These are phyloP conservation scores for Phytophthora megakarya DNA, from an alignment of 352 stramenopile species.

Conservation along the genomic window DNA sequence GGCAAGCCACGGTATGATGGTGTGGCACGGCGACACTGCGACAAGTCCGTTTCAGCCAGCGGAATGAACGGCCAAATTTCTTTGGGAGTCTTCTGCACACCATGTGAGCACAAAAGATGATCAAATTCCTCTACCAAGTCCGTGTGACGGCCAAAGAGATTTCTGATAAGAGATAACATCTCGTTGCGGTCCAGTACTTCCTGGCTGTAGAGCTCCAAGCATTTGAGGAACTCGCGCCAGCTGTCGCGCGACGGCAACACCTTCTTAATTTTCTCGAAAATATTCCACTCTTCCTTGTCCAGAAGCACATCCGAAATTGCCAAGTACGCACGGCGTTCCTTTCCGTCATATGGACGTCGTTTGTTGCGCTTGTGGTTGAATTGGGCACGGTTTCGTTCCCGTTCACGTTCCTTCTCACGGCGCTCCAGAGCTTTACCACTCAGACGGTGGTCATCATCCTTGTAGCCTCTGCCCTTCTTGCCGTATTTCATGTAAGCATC, in stretches of 20 bases:
- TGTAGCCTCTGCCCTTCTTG: conserved; percentile 61
- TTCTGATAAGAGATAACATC: conserved; percentile 87
- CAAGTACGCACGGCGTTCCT: conserved; percentile 75
- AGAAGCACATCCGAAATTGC: conserved; percentile 79
- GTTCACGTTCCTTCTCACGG: conserved; percentile 79
- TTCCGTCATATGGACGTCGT: conserved; percentile 67
- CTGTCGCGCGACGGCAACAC: conserved; percentile 92
- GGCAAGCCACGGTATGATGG: conserved; percentile 98
- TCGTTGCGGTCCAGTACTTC: conserved; percentile 94
- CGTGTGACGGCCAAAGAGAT: conserved; percentile 88
- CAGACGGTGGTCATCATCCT: conserved; percentile 55
- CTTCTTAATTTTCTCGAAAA: conserved; percentile 96
- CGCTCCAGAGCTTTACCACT: conserved; percentile 65
- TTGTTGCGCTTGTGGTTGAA: conserved; percentile 80
- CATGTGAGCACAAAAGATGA: conserved; percentile 70
- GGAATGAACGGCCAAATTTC: conserved; percentile 93
- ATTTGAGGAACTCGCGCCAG: conserved; percentile 99
- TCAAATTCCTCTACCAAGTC: conserved; percentile 87
- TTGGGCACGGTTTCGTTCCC: conserved; percentile 74
- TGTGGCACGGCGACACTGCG: conserved; percentile 90
- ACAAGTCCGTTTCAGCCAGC: conserved; percentile 91
- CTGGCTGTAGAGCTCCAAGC: conserved; percentile 97
- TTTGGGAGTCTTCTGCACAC: conserved; percentile 79
- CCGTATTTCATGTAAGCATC: conserved; percentile 44
- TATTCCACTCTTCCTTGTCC: conserved; percentile 88